phyloP scores from a whole-genome alignment of 2,329 filamentous ascomycete genomes.

The Fusarium temperatum region DNA sequence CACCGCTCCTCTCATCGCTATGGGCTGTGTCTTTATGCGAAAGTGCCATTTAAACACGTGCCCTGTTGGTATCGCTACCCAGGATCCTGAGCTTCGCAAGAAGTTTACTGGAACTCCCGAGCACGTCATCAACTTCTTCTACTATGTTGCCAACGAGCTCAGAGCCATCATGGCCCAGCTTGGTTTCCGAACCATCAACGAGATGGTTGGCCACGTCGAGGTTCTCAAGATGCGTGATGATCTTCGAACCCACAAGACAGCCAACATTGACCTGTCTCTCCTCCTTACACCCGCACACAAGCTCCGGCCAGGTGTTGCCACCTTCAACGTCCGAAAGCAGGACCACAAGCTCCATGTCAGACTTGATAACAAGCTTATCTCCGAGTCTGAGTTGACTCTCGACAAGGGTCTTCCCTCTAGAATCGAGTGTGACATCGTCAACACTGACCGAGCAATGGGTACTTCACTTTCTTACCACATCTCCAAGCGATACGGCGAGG shows the following conservation, averaged over 20 bases:
- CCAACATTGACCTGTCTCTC: conserved; percentile 91
- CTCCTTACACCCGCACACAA: conserved; percentile 97
- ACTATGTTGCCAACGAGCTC: conserved; percentile 95
- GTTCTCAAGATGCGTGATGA: conserved; percentile 87
- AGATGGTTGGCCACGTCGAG: conserved; percentile 96
- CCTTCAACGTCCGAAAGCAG: conserved; percentile 97
- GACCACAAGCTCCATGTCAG: conserved; percentile 93
- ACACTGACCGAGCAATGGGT: conserved; percentile 93
- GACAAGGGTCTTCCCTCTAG: conserved; percentile 93
- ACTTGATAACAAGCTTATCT: conserved; percentile 96
- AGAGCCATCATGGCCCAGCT: conserved; percentile 97
- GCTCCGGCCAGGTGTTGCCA: conserved; percentile 90
- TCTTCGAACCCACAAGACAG: conserved; percentile 85
- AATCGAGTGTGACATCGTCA: conserved; percentile 95
- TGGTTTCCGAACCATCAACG: conserved; percentile 93
- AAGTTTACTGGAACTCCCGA: conserved; percentile 95
- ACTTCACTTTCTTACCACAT: conserved; percentile 96
- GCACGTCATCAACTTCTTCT: conserved; percentile 99
- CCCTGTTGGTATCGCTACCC: conserved; percentile 93
- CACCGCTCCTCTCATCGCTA: conserved; percentile 91
- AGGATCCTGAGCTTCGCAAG: conserved; percentile 91
- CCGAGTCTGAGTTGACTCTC: conserved; percentile 91
- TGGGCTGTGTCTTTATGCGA: conserved; percentile 96
- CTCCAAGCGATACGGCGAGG: conserved; percentile 89
- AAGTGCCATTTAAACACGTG: conserved; percentile 81